Conservation (phyloP, 2,329 filamentous ascomycete genomes). For the Trichoderma arundinaceum region DNA sequence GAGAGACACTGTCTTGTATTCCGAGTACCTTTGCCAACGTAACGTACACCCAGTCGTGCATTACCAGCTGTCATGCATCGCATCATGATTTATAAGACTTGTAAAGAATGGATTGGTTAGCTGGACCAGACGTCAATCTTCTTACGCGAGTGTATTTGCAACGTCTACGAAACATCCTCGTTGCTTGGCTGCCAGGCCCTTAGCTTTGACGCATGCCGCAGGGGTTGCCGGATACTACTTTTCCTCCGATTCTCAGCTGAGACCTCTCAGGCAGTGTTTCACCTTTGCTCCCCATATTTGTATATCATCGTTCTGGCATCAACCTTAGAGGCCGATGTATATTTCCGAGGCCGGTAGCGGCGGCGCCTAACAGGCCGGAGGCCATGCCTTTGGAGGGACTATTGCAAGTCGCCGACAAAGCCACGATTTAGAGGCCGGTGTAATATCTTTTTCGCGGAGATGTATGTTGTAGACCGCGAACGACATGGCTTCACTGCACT, state of each 20-base stretch:
- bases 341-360: too few species aligned
- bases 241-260: conserved; percentile 18
- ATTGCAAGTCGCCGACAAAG: too few species aligned
- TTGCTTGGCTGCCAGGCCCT: neutral
- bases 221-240: neutral
- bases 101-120: neutral
- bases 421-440: too few species aligned
- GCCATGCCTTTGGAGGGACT: too few species aligned
- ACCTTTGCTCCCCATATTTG: conserved; percentile 4
- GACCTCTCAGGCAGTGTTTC: conserved; percentile 7
- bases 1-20: neutral
- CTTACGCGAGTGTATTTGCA: neutral
- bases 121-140: neutral
- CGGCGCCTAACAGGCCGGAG: too few species aligned
- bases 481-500: too few species aligned
- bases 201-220: conserved; percentile 18
- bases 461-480: too few species aligned
- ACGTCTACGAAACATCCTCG: neutral
- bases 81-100: neutral
- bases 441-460: too few species aligned
- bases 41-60: neutral
- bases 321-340: neutral
- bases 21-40: neutral
- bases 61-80: neutral
- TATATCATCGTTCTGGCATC: conserved; percentile 5